Base-by-base conservation (phyloP, 2,329 filamentous ascomycete genomes). In the Curvularia hawaiiensis region DNA sequence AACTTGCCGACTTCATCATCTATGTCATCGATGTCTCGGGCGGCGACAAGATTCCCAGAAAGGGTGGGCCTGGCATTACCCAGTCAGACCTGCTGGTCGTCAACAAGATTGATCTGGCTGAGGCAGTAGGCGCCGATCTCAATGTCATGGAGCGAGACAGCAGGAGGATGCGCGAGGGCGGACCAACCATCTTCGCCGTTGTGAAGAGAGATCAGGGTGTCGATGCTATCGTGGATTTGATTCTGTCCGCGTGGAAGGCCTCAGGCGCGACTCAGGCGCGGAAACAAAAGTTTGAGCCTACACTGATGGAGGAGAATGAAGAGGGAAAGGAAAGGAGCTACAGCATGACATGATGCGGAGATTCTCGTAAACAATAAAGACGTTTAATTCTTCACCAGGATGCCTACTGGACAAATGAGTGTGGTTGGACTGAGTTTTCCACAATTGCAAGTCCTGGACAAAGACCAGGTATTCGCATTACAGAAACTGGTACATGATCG, bases 11-110 rank as follows among this genome's bases (percentile, higher is more conserved):
- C 77, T 99, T 90, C 76, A 99, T 99, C 78, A 89, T 99, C 79
- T 99, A 99, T 76, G 95, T 99, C 30, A 98, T 99, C 68, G 95
- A 99, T 78, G 95, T 99, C 18, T 90, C 88, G 54, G 95, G 95
- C 22, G 95, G 95, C 12, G 95, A 99, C 78, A 99, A 99, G 84
- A 89, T 99, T 50, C 95, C 95, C 0, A 81, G 95, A 28, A 99
- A 99, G 80, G 95, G 95, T 28, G 95, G 95, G 0, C 95, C 95
- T 0, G 95, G 95, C 1, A 99, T 99, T 75, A 99, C 95, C 5
- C 94, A 97, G 80, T 95, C 90, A 69, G 95, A 99, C 73, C 76
- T 99, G 76, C 79, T 99, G 63, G 85, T 99, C 20, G 91, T 99
- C 50, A 99, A 99, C 79, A 99, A 99, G 87, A 97, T 93, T 44